phyloP scores from a whole-genome alignment of 768 basidiomycete species.

The Amylocystis lapponica region DNA sequence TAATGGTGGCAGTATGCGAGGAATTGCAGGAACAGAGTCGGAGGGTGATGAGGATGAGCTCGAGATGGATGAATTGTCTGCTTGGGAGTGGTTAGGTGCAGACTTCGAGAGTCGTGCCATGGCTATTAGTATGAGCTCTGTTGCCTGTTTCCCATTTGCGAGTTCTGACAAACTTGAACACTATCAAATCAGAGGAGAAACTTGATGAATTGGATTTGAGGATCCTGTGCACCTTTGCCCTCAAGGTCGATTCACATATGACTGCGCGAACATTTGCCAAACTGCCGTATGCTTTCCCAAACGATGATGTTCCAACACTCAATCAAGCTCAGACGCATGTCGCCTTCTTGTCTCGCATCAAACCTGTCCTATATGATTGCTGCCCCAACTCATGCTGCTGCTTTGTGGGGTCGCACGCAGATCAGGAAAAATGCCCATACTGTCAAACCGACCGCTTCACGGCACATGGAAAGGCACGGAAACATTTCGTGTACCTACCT shows the following conservation, averaged over 20 bases:
- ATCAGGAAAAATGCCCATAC: constrained; percentile 9
- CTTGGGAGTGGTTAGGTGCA: background rate
- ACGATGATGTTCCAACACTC: background rate
- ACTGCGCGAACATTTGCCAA: background rate
- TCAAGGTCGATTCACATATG: constrained; percentile 6
- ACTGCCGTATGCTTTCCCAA: constrained; percentile 6
- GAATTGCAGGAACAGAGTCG: too few relatives aligned
- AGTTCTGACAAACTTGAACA: too few relatives aligned
- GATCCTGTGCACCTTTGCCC: constrained; percentile 1
- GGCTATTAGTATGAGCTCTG: too few relatives aligned
- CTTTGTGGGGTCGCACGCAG: constrained; percentile 11
- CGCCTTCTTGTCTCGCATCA: constrained; percentile 12
- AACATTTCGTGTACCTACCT: constrained; percentile 16
- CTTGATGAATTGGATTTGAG: background rate
- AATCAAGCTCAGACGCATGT: background rate
- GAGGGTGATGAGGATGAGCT: background rate
- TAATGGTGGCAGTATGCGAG: too few relatives aligned
- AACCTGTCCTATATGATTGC: constrained; percentile 13
- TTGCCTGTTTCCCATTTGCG: background rate
- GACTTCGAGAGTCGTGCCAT: background rate
- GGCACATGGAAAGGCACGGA: constrained; percentile 4
- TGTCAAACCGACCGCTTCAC: constrained; percentile 13
- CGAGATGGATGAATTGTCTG: background rate
- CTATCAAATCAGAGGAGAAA: background rate
- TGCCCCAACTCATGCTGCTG: constrained; percentile 18